Conservation (phyloP, 371 early-diverging fungal genomes). For the Mucor saturninus region DNA sequence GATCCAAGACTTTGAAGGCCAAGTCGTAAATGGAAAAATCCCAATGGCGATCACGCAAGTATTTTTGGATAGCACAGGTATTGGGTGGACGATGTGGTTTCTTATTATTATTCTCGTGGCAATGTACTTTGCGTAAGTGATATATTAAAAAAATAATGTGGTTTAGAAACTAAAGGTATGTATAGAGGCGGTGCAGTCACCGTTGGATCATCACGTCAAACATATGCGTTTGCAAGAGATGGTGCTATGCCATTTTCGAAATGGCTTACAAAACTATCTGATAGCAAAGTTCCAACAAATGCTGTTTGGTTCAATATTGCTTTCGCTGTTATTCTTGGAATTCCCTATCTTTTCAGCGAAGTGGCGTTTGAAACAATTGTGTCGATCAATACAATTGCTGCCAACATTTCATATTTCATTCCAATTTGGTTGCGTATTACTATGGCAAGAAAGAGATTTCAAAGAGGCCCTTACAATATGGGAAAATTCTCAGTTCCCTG, state of each 20-base stretch:
- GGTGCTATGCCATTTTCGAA: constrained; percentile 55
- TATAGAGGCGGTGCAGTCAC: constrained; percentile 50
- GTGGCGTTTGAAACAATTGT: constrained; percentile 69
- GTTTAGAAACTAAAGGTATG: neutral
- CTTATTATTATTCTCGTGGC: constrained; percentile 58
- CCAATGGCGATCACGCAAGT: constrained; percentile 50
- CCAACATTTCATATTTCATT: constrained; percentile 72
- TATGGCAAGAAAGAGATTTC: constrained; percentile 48
- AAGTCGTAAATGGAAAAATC: constrained; percentile 51
- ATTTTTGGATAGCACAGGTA: constrained; percentile 53
- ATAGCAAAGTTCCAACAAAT: constrained; percentile 44
- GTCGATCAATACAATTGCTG: constrained; percentile 71
- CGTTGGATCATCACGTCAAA: constrained; percentile 62
- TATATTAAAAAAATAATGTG: neutral
- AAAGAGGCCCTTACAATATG: constrained; percentile 28
- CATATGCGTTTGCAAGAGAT: constrained; percentile 72
- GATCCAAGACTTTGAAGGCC: constrained; percentile 60
- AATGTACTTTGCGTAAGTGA: constrained; percentile 53
- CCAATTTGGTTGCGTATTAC: constrained; percentile 61
- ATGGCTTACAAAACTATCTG: constrained; percentile 36
- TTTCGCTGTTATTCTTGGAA: constrained; percentile 46
- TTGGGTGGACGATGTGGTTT: constrained; percentile 46
- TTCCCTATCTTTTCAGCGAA: constrained; percentile 49
- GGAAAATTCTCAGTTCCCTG: constrained; percentile 26
- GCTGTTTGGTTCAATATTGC: constrained; percentile 59